Evolutionary conservation across 2,329 filamentous ascomycete species (phyloP), one percentile per base, ranked within the genome.

Genomic region (Neofusicoccum parvum): DNA sequence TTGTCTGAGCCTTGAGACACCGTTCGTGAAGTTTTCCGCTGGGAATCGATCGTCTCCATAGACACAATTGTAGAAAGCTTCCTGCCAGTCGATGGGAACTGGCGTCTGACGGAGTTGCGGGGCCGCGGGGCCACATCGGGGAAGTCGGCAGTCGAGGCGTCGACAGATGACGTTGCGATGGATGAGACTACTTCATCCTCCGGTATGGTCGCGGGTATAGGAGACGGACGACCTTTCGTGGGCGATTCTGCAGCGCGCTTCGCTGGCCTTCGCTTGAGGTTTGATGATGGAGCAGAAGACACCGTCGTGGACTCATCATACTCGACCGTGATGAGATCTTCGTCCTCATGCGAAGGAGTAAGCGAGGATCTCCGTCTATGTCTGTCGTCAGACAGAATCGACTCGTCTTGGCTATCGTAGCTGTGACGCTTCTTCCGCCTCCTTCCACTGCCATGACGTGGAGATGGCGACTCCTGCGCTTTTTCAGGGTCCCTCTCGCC

Each of bases 61-160:
- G 86, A 88, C 7, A 80, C 83, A 67, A 88, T 87, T 0, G 86
- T 87, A 7, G 86, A 87, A 2, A 88, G 77, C 66, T 80, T 79
- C 69, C 85, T 80, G n/a, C 85, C 84, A 34, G 82, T 84, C 11
- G 80, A 82, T 3, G 86, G 85, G 68, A 85, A 83, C 9, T 77
- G 77, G 60, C 80, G 78, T 68, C 78, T 80, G 23, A 78, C 75
- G 36, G 49, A 53, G n/a, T 53, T 56, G 11, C 51, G 41, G 17
- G 62, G 50, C 5, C 51, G 48, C 17, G 74, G 71, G 65, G 69
- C 70, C 62, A 72, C 72, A 69, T 71, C 76, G 67, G 73, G 73
- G 23, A 72, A 66, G 27, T 78, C 72, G 39, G 76, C 63, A 1
- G 71, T 67, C 2, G 72, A 71, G 12, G 75, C 68, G 43, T 77